phyloP scores from a whole-genome alignment of 176 grass and related monocot genomes.

The Eleusine indica region DNA sequence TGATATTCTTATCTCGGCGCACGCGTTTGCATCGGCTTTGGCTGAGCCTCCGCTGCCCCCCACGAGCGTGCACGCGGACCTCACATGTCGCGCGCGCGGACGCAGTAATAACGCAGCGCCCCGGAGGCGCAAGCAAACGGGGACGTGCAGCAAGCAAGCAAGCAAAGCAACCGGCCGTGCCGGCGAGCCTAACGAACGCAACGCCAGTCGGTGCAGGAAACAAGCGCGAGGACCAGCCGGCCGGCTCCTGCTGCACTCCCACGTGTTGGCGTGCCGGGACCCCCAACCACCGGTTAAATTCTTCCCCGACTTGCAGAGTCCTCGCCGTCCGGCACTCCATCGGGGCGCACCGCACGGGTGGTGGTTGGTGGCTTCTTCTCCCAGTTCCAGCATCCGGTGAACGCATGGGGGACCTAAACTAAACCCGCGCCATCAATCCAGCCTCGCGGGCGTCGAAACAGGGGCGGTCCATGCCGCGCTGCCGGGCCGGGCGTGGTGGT shows the following conservation, averaged over 20 bases:
- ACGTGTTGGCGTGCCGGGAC: background rate
- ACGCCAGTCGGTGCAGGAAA: background rate
- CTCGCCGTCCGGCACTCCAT: background rate
- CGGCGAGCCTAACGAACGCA: no score
- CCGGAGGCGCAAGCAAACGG: background rate
- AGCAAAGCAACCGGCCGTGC: background rate
- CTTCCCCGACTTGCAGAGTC: background rate
- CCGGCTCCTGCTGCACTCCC: background rate
- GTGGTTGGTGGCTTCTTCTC: background rate
- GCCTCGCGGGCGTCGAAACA: background rate
- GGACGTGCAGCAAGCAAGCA: background rate
- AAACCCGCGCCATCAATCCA: no score
- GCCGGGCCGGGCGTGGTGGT: background rate
- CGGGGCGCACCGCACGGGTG: background rate
- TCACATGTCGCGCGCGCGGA: background rate
- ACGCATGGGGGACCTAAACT: background rate
- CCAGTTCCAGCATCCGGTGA: background rate
- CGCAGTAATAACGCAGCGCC: background rate
- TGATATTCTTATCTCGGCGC: background rate
- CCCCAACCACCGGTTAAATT: background rate
- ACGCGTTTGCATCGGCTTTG: background rate
- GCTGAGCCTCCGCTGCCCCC: background rate
- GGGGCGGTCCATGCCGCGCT: constrained; percentile 21
- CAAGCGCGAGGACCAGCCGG: background rate
- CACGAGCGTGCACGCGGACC: background rate